Base-by-base conservation (phyloP, 2,329 filamentous ascomycete genomes). In the Colletotrichum eleusines region DNA sequence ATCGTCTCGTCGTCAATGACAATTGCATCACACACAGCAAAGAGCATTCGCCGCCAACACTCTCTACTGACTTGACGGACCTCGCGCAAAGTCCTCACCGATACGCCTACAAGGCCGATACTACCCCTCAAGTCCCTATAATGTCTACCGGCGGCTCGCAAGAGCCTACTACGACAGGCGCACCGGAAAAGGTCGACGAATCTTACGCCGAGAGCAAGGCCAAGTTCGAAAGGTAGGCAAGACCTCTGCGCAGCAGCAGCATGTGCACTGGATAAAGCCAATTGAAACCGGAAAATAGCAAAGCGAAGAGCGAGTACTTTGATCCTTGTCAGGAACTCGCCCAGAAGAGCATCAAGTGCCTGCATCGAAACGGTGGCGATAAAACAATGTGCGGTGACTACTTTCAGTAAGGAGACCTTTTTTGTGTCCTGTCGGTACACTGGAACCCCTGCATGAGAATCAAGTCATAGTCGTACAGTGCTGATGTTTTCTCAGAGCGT, bases 271-370 rank as follows among this genome's bases (percentile, higher is more conserved):
- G 11, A 26, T n/a, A 35, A 31, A 55, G 14, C 26, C 20, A 11
- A 40, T 54, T 38, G 57, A 61, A 55, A n/a, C 54, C 23, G 26
- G 35, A 31, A 55, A 42, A 72, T 77, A 97, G 95, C 75, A 98
- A 98, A 86, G 88, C 87, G 66, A 89, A 91, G 77, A 97, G 94
- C 85, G 91, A 98, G 80, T 98, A 92, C 83, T 94, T 93, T 80
- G 96, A 99, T 77, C 96, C 96, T 2, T 99, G 96, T 81, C 95
- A 98, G 80, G 95, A 97, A 77, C 94, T 94, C 6, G 95, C 96
- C 9, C 86, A 92, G 75, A 88, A 89, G 78, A 98, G 95, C 81
- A 91, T 98, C 75, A 91, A 90, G 80, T 99, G 96, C 78, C 84
- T 99, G 78, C 91, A 94, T 79, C 89, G 96, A 28, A 99, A 99